These are phyloP conservation scores for Lagerstroemia speciosa DNA, from an alignment of 345 rosid species.

Conservation along the genomic window DNA sequence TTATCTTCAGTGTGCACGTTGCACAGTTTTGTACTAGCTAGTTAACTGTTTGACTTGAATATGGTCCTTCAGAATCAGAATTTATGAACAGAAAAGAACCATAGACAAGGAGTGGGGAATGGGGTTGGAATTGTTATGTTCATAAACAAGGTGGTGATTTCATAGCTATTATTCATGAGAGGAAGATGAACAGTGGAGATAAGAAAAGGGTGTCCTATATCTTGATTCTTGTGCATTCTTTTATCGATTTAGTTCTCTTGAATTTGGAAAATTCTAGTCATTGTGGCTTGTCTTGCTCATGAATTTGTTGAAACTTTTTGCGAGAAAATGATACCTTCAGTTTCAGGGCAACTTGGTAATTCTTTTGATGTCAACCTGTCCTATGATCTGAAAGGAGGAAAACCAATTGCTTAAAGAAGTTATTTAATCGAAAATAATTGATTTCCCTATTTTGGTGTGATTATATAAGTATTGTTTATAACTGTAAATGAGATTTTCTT, in stretches of 20 bases:
- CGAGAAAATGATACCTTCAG: background rate
- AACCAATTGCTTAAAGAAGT: too few relatives aligned
- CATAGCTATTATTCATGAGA: too few relatives aligned
- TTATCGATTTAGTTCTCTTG: background rate
- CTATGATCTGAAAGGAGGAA: background rate
- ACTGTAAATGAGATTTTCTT: too few relatives aligned
- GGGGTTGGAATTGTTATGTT: too few relatives aligned
- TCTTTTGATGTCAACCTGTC: background rate
- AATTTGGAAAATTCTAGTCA: too few relatives aligned
- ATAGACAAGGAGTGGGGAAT: background rate
- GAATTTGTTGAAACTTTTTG: background rate
- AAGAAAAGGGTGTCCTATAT: too few relatives aligned
- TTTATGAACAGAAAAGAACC: background rate
- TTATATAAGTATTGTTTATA: too few relatives aligned
- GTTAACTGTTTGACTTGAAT: background rate
- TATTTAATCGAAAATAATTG: too few relatives aligned
- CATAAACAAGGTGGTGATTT: too few relatives aligned
- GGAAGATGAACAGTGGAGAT: too few relatives aligned
- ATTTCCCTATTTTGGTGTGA: too few relatives aligned
- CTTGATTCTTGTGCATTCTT: background rate
- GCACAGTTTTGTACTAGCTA: background rate
- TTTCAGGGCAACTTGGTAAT: background rate
- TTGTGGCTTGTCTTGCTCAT: background rate
- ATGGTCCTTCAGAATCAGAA: background rate
- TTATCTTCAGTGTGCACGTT: too few relatives aligned